Conservation (phyloP, 2,329 filamentous ascomycete genomes). For the Fusarium sp. region DNA sequence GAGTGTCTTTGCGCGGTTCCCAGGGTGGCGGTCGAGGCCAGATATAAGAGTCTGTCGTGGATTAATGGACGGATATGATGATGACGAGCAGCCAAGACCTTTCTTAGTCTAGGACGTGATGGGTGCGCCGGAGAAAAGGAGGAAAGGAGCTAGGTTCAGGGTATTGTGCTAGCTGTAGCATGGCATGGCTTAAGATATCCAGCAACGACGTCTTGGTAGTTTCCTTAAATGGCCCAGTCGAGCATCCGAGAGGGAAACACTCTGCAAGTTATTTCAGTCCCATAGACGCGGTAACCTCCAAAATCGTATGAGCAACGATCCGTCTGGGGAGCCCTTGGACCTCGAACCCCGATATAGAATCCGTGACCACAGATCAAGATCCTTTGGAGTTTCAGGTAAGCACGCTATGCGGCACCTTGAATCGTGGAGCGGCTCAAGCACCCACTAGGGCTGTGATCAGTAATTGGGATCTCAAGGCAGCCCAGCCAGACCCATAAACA, state of each 20-base stretch:
- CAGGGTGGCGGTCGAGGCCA: conserved; percentile 18
- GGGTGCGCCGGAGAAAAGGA: conserved; percentile 21
- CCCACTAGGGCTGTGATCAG: conserved; percentile 21
- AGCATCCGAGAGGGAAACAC: not conserved
- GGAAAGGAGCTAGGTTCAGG: not conserved
- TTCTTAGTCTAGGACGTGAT: conserved; percentile 24
- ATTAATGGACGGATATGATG: not conserved
- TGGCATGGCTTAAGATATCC: not conserved
- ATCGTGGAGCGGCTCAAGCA: conserved; percentile 11
- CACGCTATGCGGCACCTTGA: conserved; percentile 9
- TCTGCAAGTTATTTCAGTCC: not conserved
- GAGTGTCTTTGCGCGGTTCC: conserved; percentile 1
- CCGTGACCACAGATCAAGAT: not conserved
- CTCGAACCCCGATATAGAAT: conserved; percentile 10
- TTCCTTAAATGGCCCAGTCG: conserved; percentile 9
- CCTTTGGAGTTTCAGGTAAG: conserved; percentile 16
- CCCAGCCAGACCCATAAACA: conserved; percentile 7
- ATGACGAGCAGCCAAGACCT: conserved; percentile 30
- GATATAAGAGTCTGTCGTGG: conserved; percentile 7
- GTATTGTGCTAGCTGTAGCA: conserved; percentile 1
- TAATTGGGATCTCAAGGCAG: conserved; percentile 23
- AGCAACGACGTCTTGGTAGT: not conserved
- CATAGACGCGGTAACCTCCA: not conserved
- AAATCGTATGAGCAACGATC: not conserved
- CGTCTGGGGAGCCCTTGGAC: not conserved